Percentiles rank a stretch among this genome's conserved stretches.
Evolutionary conservation across 805 yeast species (phyloP).

Genomic region (Komagataella populi): DNA sequence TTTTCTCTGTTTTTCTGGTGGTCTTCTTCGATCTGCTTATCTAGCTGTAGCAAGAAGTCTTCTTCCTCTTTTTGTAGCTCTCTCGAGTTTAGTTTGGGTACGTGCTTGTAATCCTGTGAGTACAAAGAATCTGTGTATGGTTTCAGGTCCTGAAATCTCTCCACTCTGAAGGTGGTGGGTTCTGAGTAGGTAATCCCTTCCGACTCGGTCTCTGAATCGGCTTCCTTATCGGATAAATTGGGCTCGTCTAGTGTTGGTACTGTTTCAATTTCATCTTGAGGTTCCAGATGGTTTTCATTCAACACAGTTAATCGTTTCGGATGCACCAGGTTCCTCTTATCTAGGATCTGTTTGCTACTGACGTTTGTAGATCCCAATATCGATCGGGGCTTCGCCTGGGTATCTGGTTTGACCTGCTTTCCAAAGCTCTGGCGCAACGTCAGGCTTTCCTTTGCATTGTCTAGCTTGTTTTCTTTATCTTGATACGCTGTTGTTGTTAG

Average conservation of each 20-base stretch:
- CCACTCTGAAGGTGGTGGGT: background rate
- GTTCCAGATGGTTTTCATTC: background rate
- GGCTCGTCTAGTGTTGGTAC: background rate
- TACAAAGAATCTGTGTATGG: background rate
- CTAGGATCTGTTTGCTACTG: background rate
- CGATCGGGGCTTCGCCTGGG: background rate
- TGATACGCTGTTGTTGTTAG: background rate
- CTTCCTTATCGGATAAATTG: background rate
- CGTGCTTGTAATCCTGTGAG: background rate
- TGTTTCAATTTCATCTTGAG: background rate
- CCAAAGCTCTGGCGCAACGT: background rate
- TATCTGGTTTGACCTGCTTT: background rate
- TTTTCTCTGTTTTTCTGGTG: background rate
- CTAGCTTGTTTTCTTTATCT: background rate
- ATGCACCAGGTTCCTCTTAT: background rate
- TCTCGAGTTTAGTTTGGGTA: background rate
- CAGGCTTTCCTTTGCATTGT: background rate
- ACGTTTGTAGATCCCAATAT: background rate
- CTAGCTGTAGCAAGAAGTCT: background rate
- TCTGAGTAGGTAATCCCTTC: background rate
- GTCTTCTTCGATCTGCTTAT: background rate
- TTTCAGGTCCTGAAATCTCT: background rate
- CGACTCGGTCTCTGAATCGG: background rate
- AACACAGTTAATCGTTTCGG: background rate
- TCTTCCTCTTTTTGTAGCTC: background rate